Evolutionary conservation across 2,329 filamentous ascomycete species (phyloP), one percentile per base, ranked within the genome.

Genomic region (Fusarium sp.): DNA sequence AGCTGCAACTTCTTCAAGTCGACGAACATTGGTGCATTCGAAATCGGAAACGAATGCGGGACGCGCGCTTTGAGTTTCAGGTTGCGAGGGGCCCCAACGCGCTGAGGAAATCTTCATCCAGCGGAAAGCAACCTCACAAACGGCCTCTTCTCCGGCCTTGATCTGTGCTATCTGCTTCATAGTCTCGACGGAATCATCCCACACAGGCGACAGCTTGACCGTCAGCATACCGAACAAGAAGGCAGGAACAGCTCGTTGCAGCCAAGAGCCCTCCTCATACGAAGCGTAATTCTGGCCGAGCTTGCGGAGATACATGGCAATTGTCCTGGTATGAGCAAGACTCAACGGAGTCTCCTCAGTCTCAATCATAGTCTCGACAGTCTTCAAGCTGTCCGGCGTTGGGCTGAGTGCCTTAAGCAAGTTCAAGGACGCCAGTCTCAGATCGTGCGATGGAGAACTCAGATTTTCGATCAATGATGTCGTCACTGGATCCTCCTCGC

Each of bases 221-320:
- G 95, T 96, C 65, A 98, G 86, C 81, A 98, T 88, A 52, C 96
- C 96, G 75, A 98, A 97, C 75, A 94, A 90, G 76, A 95, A 98
- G 1, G 89, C 87, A 1, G 95, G 93, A 33, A 98, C 87, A 10
- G 94, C 89, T 74, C 88, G 86, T 64, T 88, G 85, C 70, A 97
- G 82, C 89, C 91, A 93, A 3, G 88, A 88, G 40, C 88, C 85
- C 4, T 87, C 82, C 42, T 85, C 83, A 13, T 91, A 78, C 27
- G 87, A 84, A 9, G 87, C 81, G 78, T 96, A 97, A 33, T 82
- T 82, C 58, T 86, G 82, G 17, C 91, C 85, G 45, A 98, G 86
- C 76, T 93, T 94, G 49, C 95, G 92, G 58, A 98, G 87, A 69
- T 95, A 90, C 88, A 98, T 97, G 4, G 93, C 91, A 37, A 97